Percentiles rank a stretch among this genome's conserved stretches.
Conservation (phyloP, 257 asterid genomes). For the Scutellaria galericulata region DNA sequence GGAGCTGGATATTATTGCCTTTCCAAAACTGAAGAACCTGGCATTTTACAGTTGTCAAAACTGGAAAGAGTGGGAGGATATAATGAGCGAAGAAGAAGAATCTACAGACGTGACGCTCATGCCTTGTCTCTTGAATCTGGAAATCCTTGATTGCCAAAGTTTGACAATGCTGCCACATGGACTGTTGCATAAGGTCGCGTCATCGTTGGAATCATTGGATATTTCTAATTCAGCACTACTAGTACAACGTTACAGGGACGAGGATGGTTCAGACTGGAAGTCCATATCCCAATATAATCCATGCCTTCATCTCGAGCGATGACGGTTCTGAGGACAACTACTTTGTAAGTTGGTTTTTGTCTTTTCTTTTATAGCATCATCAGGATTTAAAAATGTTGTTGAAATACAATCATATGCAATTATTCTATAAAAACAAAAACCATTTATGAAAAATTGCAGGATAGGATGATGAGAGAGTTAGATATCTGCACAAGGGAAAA, state of each 20-base stretch:
- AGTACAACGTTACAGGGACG: background rate
- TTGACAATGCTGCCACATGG: slow-evolving; percentile 17
- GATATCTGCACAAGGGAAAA: no score
- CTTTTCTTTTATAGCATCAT: no score
- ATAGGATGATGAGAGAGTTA: no score
- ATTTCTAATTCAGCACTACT: background rate
- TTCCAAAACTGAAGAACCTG: slow-evolving; percentile 38
- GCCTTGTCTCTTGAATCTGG: slow-evolving; percentile 29
- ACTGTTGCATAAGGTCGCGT: slow-evolving; percentile 21
- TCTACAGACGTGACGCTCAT: background rate
- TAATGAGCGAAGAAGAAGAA: slow-evolving; percentile 19
- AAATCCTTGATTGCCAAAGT: background rate
- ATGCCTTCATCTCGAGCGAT: background rate
- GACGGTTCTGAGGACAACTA: no score
- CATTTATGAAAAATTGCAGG: background rate
- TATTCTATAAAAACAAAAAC: no score
- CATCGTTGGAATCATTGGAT: background rate
- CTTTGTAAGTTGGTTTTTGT: no score
- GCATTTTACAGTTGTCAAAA: background rate
- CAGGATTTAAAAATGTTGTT: no score
- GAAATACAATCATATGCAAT: no score
- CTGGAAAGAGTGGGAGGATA: slow-evolving; percentile 45
- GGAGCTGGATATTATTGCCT: background rate
- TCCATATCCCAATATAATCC: slow-evolving; percentile 24
- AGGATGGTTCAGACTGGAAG: slow-evolving; percentile 22